Conservation (phyloP, 768 basidiomycete genomes). For the Suillus variegatus region DNA sequence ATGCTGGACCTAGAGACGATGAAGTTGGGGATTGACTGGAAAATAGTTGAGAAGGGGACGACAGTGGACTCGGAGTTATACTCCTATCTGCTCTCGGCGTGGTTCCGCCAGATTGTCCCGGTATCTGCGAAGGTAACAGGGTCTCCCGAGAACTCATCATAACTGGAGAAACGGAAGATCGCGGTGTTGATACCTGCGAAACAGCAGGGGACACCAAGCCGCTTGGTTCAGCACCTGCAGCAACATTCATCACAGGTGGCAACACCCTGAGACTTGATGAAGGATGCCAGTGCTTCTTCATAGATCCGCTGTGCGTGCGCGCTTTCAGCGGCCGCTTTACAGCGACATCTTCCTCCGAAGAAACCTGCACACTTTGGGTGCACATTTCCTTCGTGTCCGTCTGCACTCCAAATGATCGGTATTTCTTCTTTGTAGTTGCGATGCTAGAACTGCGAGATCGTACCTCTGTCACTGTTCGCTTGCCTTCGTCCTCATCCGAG, state of each 20-base stretch:
- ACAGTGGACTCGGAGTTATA: conserved; percentile 10
- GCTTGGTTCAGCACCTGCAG: conserved; percentile 3
- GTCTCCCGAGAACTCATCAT: conserved; percentile 17
- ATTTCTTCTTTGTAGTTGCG: conserved; percentile 33
- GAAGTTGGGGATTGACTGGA: conserved; percentile 48
- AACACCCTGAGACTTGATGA: conserved; percentile 11
- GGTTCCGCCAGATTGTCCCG: conserved; percentile 13
- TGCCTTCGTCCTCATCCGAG: conserved; percentile 40
- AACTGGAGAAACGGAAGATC: neutral
- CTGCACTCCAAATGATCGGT: conserved; percentile 71
- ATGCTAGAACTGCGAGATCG: conserved; percentile 38
- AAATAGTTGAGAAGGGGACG: conserved; percentile 14
- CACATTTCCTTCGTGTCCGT: conserved; percentile 57
- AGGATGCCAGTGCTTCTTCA: conserved; percentile 22
- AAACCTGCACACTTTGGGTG: conserved; percentile 62
- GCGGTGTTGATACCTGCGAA: neutral
- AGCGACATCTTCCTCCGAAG: conserved; percentile 18
- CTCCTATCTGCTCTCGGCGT: conserved; percentile 13
- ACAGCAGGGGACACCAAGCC: conserved; percentile 1
- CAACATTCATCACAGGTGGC: conserved; percentile 4
- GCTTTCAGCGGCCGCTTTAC: conserved; percentile 27
- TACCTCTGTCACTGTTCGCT: conserved; percentile 28
- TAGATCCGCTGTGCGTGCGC: conserved; percentile 20
- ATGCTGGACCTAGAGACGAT: conserved; percentile 55
- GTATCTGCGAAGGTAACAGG: conserved; percentile 20